phyloP scores from a whole-genome alignment of 2,329 filamentous ascomycete genomes.

The Alternaria burnsii region DNA sequence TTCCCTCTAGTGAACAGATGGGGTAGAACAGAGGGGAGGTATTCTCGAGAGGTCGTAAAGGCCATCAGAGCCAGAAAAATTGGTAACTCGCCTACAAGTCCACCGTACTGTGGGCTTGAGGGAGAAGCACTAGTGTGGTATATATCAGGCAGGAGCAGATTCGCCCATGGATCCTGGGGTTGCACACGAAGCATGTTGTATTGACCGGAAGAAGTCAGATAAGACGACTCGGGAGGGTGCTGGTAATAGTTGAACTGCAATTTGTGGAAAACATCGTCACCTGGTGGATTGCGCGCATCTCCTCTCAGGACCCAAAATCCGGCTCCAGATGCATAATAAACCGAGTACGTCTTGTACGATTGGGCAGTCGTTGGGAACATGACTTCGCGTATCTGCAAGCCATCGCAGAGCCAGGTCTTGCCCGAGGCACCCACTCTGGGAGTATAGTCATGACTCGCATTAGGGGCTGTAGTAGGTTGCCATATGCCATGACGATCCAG shows the following conservation, averaged over 20 bases:
- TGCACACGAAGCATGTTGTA: slow-evolving; percentile 20
- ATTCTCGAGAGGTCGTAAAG: slow-evolving; percentile 26
- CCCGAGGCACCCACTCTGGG: slow-evolving; percentile 20
- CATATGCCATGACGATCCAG: slow-evolving; percentile 20
- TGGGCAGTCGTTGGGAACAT: background rate
- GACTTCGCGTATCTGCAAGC: slow-evolving; percentile 15
- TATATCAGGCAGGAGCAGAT: slow-evolving; percentile 35
- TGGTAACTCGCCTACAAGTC: slow-evolving; percentile 43
- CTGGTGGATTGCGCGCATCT: slow-evolving; percentile 19
- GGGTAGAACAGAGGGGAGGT: slow-evolving; percentile 23
- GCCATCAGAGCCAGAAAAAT: slow-evolving; percentile 46
- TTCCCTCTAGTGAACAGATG: slow-evolving; percentile 24
- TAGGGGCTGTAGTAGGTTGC: slow-evolving; percentile 19
- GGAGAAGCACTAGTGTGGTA: slow-evolving; percentile 15
- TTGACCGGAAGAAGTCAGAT: slow-evolving; percentile 31
- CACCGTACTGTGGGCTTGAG: background rate
- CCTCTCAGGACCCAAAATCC: slow-evolving; percentile 35
- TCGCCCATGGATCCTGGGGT: slow-evolving; percentile 26
- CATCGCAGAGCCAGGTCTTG: slow-evolving; percentile 27
- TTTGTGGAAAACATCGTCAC: slow-evolving; percentile 24
- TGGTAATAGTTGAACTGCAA: slow-evolving; percentile 35
- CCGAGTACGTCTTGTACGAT: slow-evolving; percentile 25
- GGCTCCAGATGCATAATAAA: slow-evolving; percentile 29
- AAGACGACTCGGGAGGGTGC: slow-evolving; percentile 23
- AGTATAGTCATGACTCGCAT: background rate